Percentiles rank a stretch among this genome's conserved stretches.
Evolutionary conservation across 169 alveolate species (phyloP).

Genomic region (Cryptosporidium ryanae): DNA sequence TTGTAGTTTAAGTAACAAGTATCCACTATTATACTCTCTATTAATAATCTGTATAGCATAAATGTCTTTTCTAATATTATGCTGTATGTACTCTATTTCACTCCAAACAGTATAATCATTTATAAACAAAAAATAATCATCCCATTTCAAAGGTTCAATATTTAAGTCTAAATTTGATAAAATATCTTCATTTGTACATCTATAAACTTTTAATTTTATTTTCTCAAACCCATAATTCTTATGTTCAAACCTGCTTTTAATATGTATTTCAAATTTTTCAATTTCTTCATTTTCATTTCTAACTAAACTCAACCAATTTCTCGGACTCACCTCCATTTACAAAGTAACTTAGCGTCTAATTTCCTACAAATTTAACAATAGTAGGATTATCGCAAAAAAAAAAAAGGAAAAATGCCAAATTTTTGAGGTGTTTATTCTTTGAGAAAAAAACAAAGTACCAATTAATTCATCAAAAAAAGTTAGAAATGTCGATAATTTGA

Average conservation of each 20-base stretch:
- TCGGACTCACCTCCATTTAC: too few relatives aligned
- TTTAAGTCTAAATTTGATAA: not conserved
- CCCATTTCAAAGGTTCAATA: not conserved
- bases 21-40: not conserved
- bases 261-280: not conserved
- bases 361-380: too few relatives aligned
- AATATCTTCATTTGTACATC: not conserved
- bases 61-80: not conserved
- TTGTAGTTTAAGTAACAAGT: conserved; percentile 3
- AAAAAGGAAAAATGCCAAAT: too few relatives aligned
- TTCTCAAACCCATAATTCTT: not conserved
- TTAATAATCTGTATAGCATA: not conserved
- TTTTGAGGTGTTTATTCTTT: too few relatives aligned
- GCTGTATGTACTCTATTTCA: not conserved
- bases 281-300: not conserved
- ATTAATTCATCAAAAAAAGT: too few relatives aligned
- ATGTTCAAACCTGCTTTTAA: not conserved
- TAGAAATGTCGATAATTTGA: too few relatives aligned
- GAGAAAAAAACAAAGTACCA: too few relatives aligned
- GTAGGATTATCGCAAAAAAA: too few relatives aligned
- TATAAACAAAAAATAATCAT: not conserved
- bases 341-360: too few relatives aligned
- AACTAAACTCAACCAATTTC: not conserved
- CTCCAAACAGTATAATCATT: not conserved
- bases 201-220: not conserved